A percentile compares a stretch with the other conserved stretches of the same genome.
These are phyloP conservation scores for Scheffersomyces parashehatae DNA, from an alignment of 1,139 yeast genomes.

Conservation along the genomic window DNA sequence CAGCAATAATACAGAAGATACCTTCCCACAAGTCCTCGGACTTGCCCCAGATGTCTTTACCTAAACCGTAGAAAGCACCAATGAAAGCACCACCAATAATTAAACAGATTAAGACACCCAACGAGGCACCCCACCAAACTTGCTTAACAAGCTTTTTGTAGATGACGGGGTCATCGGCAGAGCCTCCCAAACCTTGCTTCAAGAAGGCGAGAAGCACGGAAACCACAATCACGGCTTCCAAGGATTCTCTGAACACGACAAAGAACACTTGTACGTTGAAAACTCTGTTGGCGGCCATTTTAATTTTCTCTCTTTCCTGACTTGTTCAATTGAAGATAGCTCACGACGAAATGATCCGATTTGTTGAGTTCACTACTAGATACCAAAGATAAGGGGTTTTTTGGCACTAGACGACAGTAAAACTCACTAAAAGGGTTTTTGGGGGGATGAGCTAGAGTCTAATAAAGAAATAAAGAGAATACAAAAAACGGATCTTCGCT, in stretches of 20 bases:
- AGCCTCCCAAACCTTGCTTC: slow-evolving; percentile 74
- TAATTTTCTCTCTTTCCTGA: background rate
- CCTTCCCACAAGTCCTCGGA: slow-evolving; percentile 33
- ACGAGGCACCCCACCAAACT: slow-evolving; percentile 27
- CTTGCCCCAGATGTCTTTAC: slow-evolving; percentile 21
- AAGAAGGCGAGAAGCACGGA: slow-evolving; percentile 88
- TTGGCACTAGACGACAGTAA: too few relatives aligned
- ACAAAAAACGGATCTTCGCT: too few relatives aligned
- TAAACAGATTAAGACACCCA: slow-evolving; percentile 23
- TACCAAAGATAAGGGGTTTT: too few relatives aligned
- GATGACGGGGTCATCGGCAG: slow-evolving; percentile 46
- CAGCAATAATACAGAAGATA: slow-evolving; percentile 24
- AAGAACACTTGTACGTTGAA: slow-evolving; percentile 69
- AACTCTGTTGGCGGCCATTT: slow-evolving; percentile 35
- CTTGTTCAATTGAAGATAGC: too few relatives aligned
- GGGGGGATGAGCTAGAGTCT: too few relatives aligned
- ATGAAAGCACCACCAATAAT: slow-evolving; percentile 26
- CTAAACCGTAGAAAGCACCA: slow-evolving; percentile 23
- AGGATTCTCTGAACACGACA: slow-evolving; percentile 84
- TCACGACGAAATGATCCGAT: too few relatives aligned
- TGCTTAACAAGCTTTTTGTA: slow-evolving; percentile 56
- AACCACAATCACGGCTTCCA: slow-evolving; percentile 87
- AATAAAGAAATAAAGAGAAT: too few relatives aligned
- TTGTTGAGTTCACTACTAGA: too few relatives aligned
- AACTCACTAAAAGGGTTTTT: too few relatives aligned